Conservation (phyloP, 2,329 filamentous ascomycete species). For the Keithomyces neogunnii region DNA sequence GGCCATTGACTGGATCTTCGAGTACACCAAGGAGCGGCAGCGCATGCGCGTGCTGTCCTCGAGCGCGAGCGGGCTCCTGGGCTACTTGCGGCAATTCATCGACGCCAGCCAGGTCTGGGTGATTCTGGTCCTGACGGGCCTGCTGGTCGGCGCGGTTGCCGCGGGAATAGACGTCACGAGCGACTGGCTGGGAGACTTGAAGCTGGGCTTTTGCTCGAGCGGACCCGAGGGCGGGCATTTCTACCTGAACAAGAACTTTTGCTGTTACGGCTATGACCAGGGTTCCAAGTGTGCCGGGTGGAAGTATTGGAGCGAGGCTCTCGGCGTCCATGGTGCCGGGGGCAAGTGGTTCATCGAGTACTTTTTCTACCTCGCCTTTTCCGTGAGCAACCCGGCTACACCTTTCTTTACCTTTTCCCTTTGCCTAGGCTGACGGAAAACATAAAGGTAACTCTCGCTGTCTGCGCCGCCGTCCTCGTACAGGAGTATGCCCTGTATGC, state of each 20-base stretch:
- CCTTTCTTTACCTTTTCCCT: background rate
- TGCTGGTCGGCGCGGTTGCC: constrained; percentile 75
- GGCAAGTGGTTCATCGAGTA: constrained; percentile 82
- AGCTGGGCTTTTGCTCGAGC: constrained; percentile 78
- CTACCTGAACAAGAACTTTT: constrained; percentile 86
- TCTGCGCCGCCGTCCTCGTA: constrained; percentile 70
- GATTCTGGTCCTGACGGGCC: constrained; percentile 74
- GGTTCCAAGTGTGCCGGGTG: constrained; percentile 77
- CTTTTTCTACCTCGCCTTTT: constrained; percentile 76
- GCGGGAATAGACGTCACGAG: constrained; percentile 84
- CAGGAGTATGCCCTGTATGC: constrained; percentile 79
- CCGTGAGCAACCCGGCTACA: constrained; percentile 43
- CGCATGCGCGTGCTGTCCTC: constrained; percentile 69
- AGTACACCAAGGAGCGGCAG: constrained; percentile 93
- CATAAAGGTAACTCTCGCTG: constrained; percentile 63
- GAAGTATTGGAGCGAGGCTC: constrained; percentile 72
- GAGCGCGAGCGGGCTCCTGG: constrained; percentile 60
- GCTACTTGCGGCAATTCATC: constrained; percentile 62
- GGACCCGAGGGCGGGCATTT: constrained; percentile 71
- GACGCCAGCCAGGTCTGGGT: constrained; percentile 92
- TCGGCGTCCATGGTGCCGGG: constrained; percentile 55
- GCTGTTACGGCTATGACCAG: constrained; percentile 86
- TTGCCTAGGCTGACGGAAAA: background rate
- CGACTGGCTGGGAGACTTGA: constrained; percentile 89
- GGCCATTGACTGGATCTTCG: constrained; percentile 99